phyloP scores from a whole-genome alignment of 1,284 basidiomycete genomes.

The Cryptococcus sp. region DNA sequence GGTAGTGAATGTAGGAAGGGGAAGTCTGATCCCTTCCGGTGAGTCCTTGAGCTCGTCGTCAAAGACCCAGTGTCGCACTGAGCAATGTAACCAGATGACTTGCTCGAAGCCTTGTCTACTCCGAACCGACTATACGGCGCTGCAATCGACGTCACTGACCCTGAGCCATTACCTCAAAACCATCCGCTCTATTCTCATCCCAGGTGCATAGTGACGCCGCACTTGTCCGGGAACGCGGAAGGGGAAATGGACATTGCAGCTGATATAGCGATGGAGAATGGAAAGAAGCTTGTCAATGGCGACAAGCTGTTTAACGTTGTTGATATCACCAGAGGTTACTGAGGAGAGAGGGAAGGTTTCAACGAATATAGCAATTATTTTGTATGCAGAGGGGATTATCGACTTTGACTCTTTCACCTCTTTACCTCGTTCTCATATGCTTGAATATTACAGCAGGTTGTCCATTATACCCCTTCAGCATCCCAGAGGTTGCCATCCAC shows the following conservation, averaged over 20 bases:
- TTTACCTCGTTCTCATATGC: no score
- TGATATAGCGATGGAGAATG: conserved; percentile 47
- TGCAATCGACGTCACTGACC: conserved; percentile 49
- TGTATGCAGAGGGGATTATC: no score
- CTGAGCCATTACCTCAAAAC: conserved; percentile 40
- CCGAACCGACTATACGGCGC: conserved; percentile 36
- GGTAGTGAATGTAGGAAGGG: conserved; percentile 48
- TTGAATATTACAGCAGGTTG: no score
- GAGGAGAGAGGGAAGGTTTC: neutral
- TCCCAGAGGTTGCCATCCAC: no score
- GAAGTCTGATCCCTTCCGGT: conserved; percentile 38
- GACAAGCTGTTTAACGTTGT: conserved; percentile 35
- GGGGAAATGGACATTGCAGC: conserved; percentile 40
- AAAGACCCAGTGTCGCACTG: neutral
- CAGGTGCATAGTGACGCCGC: conserved; percentile 41
- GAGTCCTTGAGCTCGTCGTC: neutral
- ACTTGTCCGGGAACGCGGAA: conserved; percentile 40
- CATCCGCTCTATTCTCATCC: conserved; percentile 45
- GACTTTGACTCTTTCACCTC: no score
- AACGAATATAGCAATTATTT: no score
- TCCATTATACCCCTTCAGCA: no score
- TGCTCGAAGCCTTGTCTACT: conserved; percentile 33
- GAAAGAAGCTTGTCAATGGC: conserved; percentile 34
- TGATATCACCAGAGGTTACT: conserved; percentile 42
- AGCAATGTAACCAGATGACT: conserved; percentile 29